Evolutionary conservation across 306 rosid genomes (phyloP), one percentile per base, ranked within the genome.

Genomic region (Casuarina equisetifolia): DNA sequence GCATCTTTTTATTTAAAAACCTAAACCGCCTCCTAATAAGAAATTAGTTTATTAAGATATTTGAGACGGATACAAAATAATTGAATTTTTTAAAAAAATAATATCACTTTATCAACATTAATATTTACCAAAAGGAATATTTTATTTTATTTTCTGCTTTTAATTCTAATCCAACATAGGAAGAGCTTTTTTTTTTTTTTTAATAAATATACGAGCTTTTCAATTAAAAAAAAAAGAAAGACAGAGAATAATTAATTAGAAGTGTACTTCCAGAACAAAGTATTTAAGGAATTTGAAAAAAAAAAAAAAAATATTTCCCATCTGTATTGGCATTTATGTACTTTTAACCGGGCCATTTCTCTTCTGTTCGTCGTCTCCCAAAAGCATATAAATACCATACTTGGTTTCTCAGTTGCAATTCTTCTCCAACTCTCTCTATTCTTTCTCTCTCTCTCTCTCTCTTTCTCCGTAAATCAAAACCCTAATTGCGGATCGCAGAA

Each of bases 351-450:
- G n/a, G 8, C 40, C 2, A 15, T 61, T 20, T 35, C 9, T 54
- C 59, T 42, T 61, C 32, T 43, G 9, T 25, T n/a, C 49, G 17
- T 59, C 71, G 40, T 69, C 55, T 36, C 32, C 51, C 48, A 59
- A 9, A 32, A 45, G 13, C 70, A 78, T 13, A 54, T 46, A 61
- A 2, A 58, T 63, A 74, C 82, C 48, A 67, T 51, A 73, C 80
- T 76, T 58, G 78, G 80, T 52, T 57, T 81, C 82, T 67, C 85
- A 74, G 86, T 88, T 84, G 61, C 84, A 74, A 73, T 86, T 83
- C 83, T 79, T 75, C 86, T 80, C 82, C 77, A 48, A 58, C 83
- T 40, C 50, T 64, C 55, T 75, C 4, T 38, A 25, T 39, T 69
- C 77, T 46, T 63, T 40, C 55, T 79, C 15, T 59, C 69, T 78